Percentiles rank a stretch among this genome's conserved stretches.
Conservation (phyloP, 768 basidiomycete species). For the Suillus variegatus region DNA sequence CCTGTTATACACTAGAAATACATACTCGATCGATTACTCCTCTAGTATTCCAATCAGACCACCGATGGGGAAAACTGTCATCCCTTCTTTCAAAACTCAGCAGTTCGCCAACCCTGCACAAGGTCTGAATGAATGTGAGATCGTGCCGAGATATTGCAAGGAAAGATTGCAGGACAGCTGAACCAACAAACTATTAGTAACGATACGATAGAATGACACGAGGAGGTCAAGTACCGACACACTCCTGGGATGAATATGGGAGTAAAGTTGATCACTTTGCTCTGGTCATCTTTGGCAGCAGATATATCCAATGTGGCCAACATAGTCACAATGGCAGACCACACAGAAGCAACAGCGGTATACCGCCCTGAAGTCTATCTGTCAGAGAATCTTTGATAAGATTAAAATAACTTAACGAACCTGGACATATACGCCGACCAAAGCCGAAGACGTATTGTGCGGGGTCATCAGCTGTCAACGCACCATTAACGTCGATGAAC, state of each 20-base stretch:
- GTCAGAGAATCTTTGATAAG: not conserved
- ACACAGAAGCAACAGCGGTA: conserved; percentile 18
- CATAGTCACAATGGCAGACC: conserved; percentile 23
- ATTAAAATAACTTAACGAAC: not conserved
- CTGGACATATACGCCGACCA: conserved; percentile 10
- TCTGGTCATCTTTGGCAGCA: conserved; percentile 6
- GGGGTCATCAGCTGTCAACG: conserved; percentile 13
- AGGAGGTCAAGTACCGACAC: not conserved
- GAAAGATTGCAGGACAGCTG: not conserved
- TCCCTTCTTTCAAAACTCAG: not conserved
- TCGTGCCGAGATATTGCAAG: not conserved
- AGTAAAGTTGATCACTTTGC: conserved; percentile 2
- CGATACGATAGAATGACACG: not conserved
- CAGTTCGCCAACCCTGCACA: not conserved
- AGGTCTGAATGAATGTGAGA: not conserved
- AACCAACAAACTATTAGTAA: not conserved
- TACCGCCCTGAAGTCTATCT: conserved; percentile 18
- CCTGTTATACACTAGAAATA: not conserved
- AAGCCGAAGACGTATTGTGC: conserved; percentile 12
- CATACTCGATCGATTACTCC: not conserved
- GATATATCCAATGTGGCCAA: conserved; percentile 11
- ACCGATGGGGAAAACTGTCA: not conserved
- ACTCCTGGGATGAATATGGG: conserved; percentile 4
- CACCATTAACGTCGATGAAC: conserved; percentile 14
- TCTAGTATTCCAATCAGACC: not conserved